phyloP scores from a whole-genome alignment of 2,329 filamentous ascomycete genomes.

The Lasiodiplodia gonubiensis region DNA sequence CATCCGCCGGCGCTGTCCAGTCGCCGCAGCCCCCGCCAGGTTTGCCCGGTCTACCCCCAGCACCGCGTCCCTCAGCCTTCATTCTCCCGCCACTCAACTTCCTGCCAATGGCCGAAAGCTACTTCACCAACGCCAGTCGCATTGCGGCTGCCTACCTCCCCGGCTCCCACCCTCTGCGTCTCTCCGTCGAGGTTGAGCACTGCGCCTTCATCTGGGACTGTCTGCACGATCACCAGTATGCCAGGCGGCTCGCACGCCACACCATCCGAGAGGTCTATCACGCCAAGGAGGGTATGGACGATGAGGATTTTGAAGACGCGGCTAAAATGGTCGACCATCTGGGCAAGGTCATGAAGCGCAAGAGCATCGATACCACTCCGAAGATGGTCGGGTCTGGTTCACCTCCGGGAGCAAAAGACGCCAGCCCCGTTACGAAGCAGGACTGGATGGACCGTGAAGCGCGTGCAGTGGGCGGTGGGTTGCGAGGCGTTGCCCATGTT shows the following conservation, averaged over 20 bases:
- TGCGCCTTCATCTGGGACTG: constrained; percentile 94
- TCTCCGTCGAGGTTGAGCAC: constrained; percentile 92
- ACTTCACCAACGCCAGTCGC: constrained; percentile 77
- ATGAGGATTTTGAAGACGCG: constrained; percentile 92
- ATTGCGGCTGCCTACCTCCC: constrained; percentile 79
- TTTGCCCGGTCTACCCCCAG: constrained; percentile 34
- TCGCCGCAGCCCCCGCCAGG: constrained; percentile 45
- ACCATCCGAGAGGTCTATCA: constrained; percentile 92
- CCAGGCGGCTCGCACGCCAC: constrained; percentile 76
- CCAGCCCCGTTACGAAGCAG: constrained; percentile 11
- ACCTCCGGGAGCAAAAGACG: constrained; percentile 3
- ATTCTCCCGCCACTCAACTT: constrained; percentile 82
- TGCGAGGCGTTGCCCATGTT: constrained; percentile 14
- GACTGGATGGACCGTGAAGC: constrained; percentile 23
- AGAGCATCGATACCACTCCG: constrained; percentile 34
- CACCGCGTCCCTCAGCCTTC: constrained; percentile 66
- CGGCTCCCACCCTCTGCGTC: constrained; percentile 84
- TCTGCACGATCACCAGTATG: constrained; percentile 77
- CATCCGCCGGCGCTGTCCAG: constrained; percentile 34
- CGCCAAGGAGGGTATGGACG: constrained; percentile 88
- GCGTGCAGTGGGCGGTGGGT: constrained; percentile 11
- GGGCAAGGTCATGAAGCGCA: constrained; percentile 84
- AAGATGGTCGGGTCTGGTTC: constrained; percentile 11
- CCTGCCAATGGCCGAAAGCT: constrained; percentile 77
- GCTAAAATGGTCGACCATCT: constrained; percentile 85